Conservation (phyloP, 495 filamentous ascomycete species). For the Trichoderma reesei region DNA sequence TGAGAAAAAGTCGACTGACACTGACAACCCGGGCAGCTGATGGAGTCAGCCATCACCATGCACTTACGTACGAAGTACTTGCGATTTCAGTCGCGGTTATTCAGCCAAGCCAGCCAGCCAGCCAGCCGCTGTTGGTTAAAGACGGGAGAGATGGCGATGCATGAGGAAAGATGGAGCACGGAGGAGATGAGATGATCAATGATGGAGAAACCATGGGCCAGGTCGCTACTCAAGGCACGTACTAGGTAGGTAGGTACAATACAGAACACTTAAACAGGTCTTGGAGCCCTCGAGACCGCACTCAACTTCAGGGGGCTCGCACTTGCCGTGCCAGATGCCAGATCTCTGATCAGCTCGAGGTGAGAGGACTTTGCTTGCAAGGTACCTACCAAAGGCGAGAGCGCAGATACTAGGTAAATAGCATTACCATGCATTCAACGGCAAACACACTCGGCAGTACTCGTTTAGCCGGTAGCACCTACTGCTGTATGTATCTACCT, state of each 20-base stretch:
- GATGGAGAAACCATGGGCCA: background rate
- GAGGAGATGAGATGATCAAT: slow-evolving; percentile 4
- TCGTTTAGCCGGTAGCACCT: no score
- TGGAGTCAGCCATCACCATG: background rate
- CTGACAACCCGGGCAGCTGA: slow-evolving; percentile 4
- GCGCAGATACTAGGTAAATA: no score
- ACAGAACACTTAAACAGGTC: no score
- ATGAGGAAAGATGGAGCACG: background rate
- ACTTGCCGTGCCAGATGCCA: no score
- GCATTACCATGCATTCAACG: no score
- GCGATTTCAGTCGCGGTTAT: background rate
- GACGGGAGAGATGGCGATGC: background rate
- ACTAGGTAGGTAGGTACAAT: background rate
- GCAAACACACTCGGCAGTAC: no score
- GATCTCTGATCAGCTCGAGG: no score
- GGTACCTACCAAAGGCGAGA: no score
- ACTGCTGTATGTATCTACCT: background rate
- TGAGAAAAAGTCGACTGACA: slow-evolving; percentile 4
- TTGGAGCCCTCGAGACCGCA: no score
- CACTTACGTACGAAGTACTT: background rate
- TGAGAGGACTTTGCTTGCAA: no score
- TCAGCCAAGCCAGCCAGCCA: background rate
- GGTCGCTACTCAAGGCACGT: background rate
- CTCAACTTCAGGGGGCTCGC: no score
- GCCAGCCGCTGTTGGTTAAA: background rate